A percentile compares a stretch with the other conserved stretches of the same genome.
These are phyloP conservation scores for Xylaria cubensis DNA, from an alignment of 495 filamentous ascomycete species.

Conservation along the genomic window DNA sequence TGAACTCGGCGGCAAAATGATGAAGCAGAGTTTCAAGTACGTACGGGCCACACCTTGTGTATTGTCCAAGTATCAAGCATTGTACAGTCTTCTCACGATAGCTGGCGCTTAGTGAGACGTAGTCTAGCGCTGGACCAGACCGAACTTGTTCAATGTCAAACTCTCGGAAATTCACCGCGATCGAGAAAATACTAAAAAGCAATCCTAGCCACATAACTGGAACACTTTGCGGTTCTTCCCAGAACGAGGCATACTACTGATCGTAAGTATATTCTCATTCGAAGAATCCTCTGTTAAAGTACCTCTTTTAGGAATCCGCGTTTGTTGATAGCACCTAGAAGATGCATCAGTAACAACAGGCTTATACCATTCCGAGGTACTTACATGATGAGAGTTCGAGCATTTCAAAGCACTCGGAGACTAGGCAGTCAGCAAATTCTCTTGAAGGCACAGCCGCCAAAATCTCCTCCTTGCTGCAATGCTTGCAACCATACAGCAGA, in stretches of 20 bases:
- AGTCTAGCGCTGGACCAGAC: slow-evolving; percentile 31
- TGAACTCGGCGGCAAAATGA: slow-evolving; percentile 47
- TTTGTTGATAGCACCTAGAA: slow-evolving; percentile 24
- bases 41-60: slow-evolving; percentile 49
- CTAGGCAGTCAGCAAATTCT: slow-evolving; percentile 19
- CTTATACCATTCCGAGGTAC: background rate
- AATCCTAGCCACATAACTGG: slow-evolving; percentile 41
- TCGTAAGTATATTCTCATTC: slow-evolving; percentile 6
- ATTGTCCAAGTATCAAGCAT: slow-evolving; percentile 47
- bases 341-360: background rate
- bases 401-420: slow-evolving; percentile 25
- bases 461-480: slow-evolving; percentile 25
- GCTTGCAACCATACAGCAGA: slow-evolving; percentile 27
- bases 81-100: slow-evolving; percentile 43
- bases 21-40: slow-evolving; percentile 50
- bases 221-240: slow-evolving; percentile 31
- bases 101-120: slow-evolving; percentile 33
- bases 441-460: slow-evolving; percentile 25
- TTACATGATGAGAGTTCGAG: slow-evolving; percentile 28
- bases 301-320: slow-evolving; percentile 25
- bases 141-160: slow-evolving; percentile 28
- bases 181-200: slow-evolving; percentile 40
- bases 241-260: slow-evolving; percentile 40
- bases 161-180: slow-evolving; percentile 25
- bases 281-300: background rate